Base-by-base conservation (phyloP, 768 basidiomycete species). In the Tulasnella sp. region DNA sequence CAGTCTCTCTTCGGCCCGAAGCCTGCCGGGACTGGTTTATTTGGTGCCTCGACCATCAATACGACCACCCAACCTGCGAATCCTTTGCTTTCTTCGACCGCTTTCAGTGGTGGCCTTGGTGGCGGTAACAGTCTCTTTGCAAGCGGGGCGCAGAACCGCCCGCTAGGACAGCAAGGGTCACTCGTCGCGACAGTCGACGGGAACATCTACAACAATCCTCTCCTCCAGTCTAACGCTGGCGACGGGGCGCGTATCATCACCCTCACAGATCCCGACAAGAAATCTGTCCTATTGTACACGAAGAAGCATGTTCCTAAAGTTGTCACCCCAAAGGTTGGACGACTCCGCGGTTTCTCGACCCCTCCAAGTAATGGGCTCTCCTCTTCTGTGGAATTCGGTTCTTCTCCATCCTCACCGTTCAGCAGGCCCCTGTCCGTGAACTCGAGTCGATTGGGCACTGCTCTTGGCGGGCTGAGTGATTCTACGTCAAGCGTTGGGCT, bases 101-200 rank as follows among this genome's bases (percentile, higher is more conserved):
- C n/a, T n/a, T n/a, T n/a, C n/a, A n/a, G n/a, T n/a, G n/a, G n/a
- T n/a, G n/a, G n/a, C n/a, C n/a, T n/a, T n/a, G n/a, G n/a, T n/a
- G n/a, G n/a, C n/a, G 75, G 70, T 49, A 45, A 74, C 77, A 23
- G 34, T 15, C n/a, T 25, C 70, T 69, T 8, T 69, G 70, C 17
- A 67, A 72, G 53, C 59, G 41, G 70, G 71, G 32, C 67, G 23
- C 41, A 1, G 39, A 40, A 56, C 4, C 51, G 32, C 27, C 60
- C 27, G 34, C 37, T 37, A 7, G 25, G 21, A 11, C 60, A 42
- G 39, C 79, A 80, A 69, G 80, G 79, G 35, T 68, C 75, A 0
- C 72, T 94, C 52, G 85, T 83, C 7, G 86, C 90, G 1, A 92
- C 92, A 17, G 88, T 97, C 65, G 83, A 86, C 25, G 86, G 93